Conservation (phyloP, 1,284 basidiomycete species). For the Moesziomyces parantarcticus region DNA sequence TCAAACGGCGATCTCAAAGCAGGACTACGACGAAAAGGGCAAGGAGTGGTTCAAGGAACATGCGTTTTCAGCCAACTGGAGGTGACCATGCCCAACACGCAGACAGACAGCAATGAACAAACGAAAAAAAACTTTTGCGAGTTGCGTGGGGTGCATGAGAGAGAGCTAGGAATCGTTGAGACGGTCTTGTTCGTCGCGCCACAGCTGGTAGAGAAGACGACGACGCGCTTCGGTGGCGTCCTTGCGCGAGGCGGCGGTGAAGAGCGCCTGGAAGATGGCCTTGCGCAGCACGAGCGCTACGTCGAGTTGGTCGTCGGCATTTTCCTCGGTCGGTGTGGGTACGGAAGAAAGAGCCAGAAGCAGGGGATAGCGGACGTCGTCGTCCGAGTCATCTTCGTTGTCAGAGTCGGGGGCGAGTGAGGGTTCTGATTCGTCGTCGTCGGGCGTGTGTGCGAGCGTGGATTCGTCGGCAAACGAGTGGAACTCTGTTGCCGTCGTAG, state of each 20-base stretch:
- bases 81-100: too few species aligned
- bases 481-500: constrained; percentile 27
- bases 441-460: constrained; percentile 5
- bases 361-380: constrained; percentile 25
- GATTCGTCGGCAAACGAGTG: constrained; percentile 39
- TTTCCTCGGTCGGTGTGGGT: constrained; percentile 20
- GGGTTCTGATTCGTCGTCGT: constrained; percentile 28
- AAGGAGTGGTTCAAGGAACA: constrained; percentile 77
- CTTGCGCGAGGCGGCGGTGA: constrained; percentile 79
- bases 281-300: constrained; percentile 71
- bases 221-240: constrained; percentile 81
- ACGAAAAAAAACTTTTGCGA: background rate
- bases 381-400: constrained; percentile 4
- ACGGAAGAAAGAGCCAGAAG: constrained; percentile 38
- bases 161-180: constrained; percentile 17
- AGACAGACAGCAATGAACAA: background rate
- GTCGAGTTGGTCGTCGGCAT: constrained; percentile 8
- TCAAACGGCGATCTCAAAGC: constrained; percentile 75
- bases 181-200: constrained; percentile 72
- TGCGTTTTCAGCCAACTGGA: constrained; percentile 44
- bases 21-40: constrained; percentile 91
- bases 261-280: constrained; percentile 76
- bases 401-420: constrained; percentile 3
- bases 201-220: constrained; percentile 82
- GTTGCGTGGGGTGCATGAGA: too few species aligned